phyloP scores from a whole-genome alignment of 2,329 filamentous ascomycete genomes.

The Teratosphaeria nubilosa region DNA sequence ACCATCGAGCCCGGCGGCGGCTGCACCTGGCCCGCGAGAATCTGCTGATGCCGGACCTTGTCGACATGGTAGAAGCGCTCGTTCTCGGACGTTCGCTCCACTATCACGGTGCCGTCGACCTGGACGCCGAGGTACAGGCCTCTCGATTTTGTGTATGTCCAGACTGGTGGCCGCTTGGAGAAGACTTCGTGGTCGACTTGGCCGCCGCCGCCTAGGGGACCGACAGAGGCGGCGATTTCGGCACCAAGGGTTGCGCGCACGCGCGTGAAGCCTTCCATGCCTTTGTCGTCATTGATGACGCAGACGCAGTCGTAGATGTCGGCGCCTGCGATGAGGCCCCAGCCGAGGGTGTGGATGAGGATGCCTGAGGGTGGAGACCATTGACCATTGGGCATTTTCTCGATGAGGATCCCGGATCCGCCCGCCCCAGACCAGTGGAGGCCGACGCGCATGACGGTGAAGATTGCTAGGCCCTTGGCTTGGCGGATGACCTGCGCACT shows the following conservation, averaged over 20 bases:
- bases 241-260: slow-evolving; percentile 68
- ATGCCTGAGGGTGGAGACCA: slow-evolving; percentile 89
- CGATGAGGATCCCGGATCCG: slow-evolving; percentile 76
- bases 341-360: slow-evolving; percentile 72
- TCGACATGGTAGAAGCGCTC: slow-evolving; percentile 65
- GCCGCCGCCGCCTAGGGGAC: slow-evolving; percentile 69
- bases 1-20: slow-evolving; percentile 44
- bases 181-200: slow-evolving; percentile 57
- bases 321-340: slow-evolving; percentile 79
- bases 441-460: slow-evolving; percentile 88
- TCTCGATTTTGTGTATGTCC: slow-evolving; percentile 77
- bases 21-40: slow-evolving; percentile 47
- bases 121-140: slow-evolving; percentile 79
- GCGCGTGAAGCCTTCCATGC: slow-evolving; percentile 72
- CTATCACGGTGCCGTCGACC: slow-evolving; percentile 73
- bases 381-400: slow-evolving; percentile 68
- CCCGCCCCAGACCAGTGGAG: slow-evolving; percentile 84
- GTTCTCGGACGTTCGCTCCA: slow-evolving; percentile 75
- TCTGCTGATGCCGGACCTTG: slow-evolving; percentile 49
- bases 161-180: slow-evolving; percentile 59
- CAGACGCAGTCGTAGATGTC: slow-evolving; percentile 93
- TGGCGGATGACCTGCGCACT: slow-evolving; percentile 61
- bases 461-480: slow-evolving; percentile 79
- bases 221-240: slow-evolving; percentile 64
- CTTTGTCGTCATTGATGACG: slow-evolving; percentile 77